Base-by-base conservation (phyloP, 1,284 basidiomycete genomes). In the Tylopilus sp. region DNA sequence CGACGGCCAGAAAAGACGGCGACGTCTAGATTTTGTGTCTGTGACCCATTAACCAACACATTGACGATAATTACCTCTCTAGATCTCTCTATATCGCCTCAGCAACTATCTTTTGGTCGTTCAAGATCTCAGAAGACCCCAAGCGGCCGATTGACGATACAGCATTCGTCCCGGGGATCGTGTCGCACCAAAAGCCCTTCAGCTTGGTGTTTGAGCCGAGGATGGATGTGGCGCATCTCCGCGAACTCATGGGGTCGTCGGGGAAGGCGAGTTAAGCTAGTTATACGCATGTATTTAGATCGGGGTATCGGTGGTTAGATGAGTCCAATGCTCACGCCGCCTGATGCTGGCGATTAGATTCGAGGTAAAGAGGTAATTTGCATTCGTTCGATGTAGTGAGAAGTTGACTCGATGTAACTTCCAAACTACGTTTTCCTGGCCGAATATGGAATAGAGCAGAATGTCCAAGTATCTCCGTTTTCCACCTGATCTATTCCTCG, bases 21-120 rank as follows among this genome's bases (percentile, higher is more conserved):
- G 36, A 17, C 7, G n/a, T 10, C 35, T 36, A 20, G n/a, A 36
- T 39, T 4, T 14, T 20, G 20, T 6, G 11, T 4, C 14, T 10
- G 3, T 22, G 20, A 39, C 36, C 24, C 11, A 39, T 14, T 17
- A 8, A 8, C 4, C 31, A 32, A 17, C 32, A 17, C 15, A 11
- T 17, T 24, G 10, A n/a, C n/a, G n/a, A n/a, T n/a, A n/a, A n/a
- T n/a, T 15, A 4, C 11, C 3, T 39, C 28, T 7, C 1, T 17
- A 81, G 81, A 20, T 85, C 84, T 1, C 70, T 85, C 4, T 83
- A 80, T 57, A 71, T 86, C 44, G 84, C 82, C 56, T 75, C 80
- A 0, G 81, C 82, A 0, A 70, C 83, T 13, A 64, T 81, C 1
- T 73, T 82, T n/a, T 86, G 84, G 83, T 77, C 83, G 0, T 86